Base-by-base conservation (phyloP, 805 yeast genomes). In the Zygoascus tannicola region DNA sequence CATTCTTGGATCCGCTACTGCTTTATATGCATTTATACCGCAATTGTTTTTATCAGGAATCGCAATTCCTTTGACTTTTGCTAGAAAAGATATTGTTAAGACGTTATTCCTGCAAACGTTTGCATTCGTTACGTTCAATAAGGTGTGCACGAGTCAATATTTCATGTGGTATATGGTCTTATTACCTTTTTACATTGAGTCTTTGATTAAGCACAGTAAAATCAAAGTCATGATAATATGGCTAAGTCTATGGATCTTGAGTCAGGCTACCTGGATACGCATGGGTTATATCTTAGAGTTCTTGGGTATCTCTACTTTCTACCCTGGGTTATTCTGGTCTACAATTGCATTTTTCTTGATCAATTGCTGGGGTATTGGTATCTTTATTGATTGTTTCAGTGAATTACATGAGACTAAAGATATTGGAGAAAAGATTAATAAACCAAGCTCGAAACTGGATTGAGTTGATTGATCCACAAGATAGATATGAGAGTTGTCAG, bases 111-210 rank as follows among this genome's bases (percentile, higher is more conserved):
- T 87, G 10, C 92, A 84, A 59, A 83, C 94, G 0, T 74, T 81
- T 54, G 69, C 78, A n/a, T 84, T 83, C 62, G 87, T 83, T 15
- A 68, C 85, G 1, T 82, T 75, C 63, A 83, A 83, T 64, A 83
- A 83, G 62, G 92, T 83, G 19, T 80, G 86, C 56, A 92, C 98
- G 0, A 85, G 96, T 1, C 98, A 92, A 65, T 92, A 92, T 63
- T 92, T 92, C 63, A 76, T 90, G 49, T 92, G 98, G 98, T 92
- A 82, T 56, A 65, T 92, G 53, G 83, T 87, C 12, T 76, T 88
- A 51, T 61, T 90, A 35, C 97, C 98, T 1, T 75, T 84, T 44
- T 80, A 68, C 54, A 58, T 86, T 5, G 67, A 80, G 2, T 57
- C 64, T 5, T 68, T 85, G 0, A 32, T 48, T 34, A 10, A 22